Conservation (phyloP, 495 filamentous ascomycete species). For the Penicillium silybi region DNA sequence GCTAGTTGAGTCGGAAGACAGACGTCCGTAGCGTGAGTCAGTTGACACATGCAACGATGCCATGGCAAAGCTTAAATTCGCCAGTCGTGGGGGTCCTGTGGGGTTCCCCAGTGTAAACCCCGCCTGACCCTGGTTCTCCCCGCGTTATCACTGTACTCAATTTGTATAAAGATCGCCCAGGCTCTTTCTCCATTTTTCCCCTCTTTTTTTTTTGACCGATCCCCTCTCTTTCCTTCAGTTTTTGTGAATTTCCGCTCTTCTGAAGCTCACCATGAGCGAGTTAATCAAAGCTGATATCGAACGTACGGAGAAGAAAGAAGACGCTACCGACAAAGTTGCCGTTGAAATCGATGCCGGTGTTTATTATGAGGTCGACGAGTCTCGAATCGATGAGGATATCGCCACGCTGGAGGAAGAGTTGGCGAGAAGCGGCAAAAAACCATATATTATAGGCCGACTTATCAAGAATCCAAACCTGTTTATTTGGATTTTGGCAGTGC, state of each 20-base stretch:
- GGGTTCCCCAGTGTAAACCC: neutral
- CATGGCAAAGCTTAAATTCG: neutral
- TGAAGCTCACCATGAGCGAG: neutral
- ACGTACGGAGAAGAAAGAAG: neutral
- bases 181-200: neutral
- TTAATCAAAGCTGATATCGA: slow-evolving; percentile 1
- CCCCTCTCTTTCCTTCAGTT: neutral
- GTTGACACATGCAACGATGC: neutral
- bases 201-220: no score
- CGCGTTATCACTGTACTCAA: neutral
- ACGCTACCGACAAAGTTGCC: neutral
- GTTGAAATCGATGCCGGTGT: neutral
- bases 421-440: neutral
- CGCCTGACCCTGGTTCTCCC: neutral
- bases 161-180: neutral
- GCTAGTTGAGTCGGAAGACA: neutral
- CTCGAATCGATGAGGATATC: slow-evolving; percentile 1
- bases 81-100: neutral
- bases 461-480: neutral
- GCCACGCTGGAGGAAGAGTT: slow-evolving; percentile 6
- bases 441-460: neutral
- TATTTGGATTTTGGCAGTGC: neutral
- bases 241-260: neutral
- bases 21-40: neutral
- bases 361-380: neutral